phyloP scores from a whole-genome alignment of 306 rosid species.

The Rosa persica region DNA sequence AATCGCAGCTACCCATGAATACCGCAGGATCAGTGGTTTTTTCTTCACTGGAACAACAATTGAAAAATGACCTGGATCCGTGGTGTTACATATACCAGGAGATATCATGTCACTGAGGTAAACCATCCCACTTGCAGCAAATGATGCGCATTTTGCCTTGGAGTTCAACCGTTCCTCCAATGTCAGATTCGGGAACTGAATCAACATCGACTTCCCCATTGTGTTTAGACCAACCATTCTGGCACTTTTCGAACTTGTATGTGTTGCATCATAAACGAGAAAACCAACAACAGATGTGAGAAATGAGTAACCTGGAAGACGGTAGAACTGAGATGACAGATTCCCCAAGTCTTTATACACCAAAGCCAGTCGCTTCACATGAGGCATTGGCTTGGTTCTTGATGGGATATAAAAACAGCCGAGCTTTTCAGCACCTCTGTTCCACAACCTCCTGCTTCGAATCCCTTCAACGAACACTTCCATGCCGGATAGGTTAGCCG shows the following conservation, averaged over 20 bases:
- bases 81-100: slow-evolving; percentile 46
- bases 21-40: slow-evolving; percentile 34
- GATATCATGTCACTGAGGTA: slow-evolving; percentile 47
- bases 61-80: slow-evolving; percentile 64
- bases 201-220: slow-evolving; percentile 53
- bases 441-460: slow-evolving; percentile 71
- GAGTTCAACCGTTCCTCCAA: slow-evolving; percentile 30
- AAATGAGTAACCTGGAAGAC: slow-evolving; percentile 56
- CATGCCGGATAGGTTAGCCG: slow-evolving; percentile 64
- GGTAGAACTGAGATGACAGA: slow-evolving; percentile 62
- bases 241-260: slow-evolving; percentile 37
- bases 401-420: slow-evolving; percentile 68
- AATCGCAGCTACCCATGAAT: slow-evolving; percentile 53
- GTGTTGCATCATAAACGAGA: slow-evolving; percentile 74
- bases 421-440: slow-evolving; percentile 69
- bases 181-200: slow-evolving; percentile 45
- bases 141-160: slow-evolving; percentile 49
- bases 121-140: slow-evolving; percentile 51
- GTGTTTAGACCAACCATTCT: slow-evolving; percentile 54
- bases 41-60: slow-evolving; percentile 48
- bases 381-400: slow-evolving; percentile 65
- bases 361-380: slow-evolving; percentile 66
- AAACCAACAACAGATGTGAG: slow-evolving; percentile 74
- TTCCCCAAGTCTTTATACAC: slow-evolving; percentile 73
- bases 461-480: slow-evolving; percentile 63